These are phyloP conservation scores for Corylus avellana DNA, from an alignment of 306 rosid genomes.

Conservation along the genomic window DNA sequence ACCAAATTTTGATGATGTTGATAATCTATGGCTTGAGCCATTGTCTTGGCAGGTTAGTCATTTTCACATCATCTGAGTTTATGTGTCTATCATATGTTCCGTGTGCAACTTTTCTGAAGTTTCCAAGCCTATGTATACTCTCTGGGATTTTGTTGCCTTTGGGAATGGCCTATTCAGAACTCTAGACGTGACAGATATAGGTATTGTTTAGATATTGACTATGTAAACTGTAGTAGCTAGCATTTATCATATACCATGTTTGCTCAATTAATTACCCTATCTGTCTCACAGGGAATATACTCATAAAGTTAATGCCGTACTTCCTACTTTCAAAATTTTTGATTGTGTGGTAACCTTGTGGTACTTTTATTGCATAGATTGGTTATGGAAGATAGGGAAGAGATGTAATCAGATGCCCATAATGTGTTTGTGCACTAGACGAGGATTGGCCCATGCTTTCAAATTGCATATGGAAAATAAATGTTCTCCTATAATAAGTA, in stretches of 20 bases:
- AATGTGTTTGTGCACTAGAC: neutral
- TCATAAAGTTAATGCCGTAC: neutral
- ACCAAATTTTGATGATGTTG: slow-evolving; percentile 87
- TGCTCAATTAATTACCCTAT: neutral
- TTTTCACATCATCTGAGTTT: slow-evolving; percentile 24
- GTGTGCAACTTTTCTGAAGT: neutral
- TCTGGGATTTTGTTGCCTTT: neutral
- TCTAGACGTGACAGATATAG: slow-evolving; percentile 10
- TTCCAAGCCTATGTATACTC: neutral
- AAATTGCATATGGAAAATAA: neutral
- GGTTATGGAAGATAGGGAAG: neutral
- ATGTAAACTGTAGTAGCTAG: neutral
- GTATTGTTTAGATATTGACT: neutral
- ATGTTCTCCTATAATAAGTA: neutral
- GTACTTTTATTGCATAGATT: neutral
- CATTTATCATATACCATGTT: neutral
- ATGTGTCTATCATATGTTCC: neutral
- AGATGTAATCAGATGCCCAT: neutral
- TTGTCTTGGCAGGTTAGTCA: slow-evolving; percentile 90
- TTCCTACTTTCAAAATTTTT: neutral
- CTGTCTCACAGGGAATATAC: neutral
- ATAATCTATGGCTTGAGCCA: slow-evolving; percentile 95
- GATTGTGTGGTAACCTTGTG: neutral
- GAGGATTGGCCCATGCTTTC: neutral
- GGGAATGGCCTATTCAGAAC: slow-evolving; percentile 5